Conservation (phyloP, 345 rosid species). For the Clausena lansium region DNA sequence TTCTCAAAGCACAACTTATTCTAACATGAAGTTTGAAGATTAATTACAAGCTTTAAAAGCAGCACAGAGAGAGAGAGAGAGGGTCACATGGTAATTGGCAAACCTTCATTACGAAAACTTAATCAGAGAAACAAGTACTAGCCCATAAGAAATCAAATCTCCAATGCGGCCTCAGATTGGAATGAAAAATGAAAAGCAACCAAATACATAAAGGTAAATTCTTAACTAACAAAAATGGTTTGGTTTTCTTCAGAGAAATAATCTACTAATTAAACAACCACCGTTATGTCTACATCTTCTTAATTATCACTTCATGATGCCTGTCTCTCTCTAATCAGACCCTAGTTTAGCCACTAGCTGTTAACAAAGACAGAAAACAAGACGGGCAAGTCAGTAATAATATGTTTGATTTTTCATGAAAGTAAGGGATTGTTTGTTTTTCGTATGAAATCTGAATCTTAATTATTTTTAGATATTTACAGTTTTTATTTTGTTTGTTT, state of each 20-base stretch:
- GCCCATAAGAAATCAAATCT: not conserved
- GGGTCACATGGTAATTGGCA: no score
- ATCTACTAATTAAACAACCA: not conserved
- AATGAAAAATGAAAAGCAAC: not conserved
- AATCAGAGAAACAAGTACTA: no score
- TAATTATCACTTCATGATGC: not conserved
- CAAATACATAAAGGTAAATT: not conserved
- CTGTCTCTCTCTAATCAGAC: not conserved
- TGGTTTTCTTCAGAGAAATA: not conserved
- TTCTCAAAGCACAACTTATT: not conserved
- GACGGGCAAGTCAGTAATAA: not conserved
- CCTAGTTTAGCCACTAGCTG: conserved; percentile 18
- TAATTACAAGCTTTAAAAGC: not conserved
- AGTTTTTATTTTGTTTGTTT: no score
- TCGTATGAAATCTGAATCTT: no score
- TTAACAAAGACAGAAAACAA: not conserved
- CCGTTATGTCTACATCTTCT: not conserved
- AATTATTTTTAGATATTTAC: no score
- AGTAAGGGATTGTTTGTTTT: no score
- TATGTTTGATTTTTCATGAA: not conserved
- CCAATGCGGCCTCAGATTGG: not conserved
- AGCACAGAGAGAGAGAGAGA: not conserved
- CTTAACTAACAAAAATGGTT: not conserved
- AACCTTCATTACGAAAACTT: not conserved
- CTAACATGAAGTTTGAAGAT: not conserved